phyloP scores from a whole-genome alignment of 1,139 yeast species.

The Diutina sp. region DNA sequence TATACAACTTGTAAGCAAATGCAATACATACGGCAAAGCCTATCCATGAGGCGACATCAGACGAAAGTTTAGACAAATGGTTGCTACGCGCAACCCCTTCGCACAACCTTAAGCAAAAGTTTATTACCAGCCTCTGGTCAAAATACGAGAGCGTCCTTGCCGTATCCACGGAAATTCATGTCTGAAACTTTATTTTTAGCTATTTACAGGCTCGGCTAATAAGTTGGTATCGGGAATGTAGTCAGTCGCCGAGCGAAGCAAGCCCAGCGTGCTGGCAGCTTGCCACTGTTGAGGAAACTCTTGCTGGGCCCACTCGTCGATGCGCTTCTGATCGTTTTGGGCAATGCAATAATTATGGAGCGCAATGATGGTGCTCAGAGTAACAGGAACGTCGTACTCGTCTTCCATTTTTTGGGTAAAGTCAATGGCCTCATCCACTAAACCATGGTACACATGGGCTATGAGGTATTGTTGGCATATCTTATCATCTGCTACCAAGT shows the following conservation, averaged over 20 bases:
- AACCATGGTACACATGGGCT: slow-evolving; percentile 65
- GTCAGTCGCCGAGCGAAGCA: slow-evolving; percentile 23
- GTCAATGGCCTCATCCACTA: slow-evolving; percentile 43
- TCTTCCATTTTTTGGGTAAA: slow-evolving; percentile 34
- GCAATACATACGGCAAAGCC: background rate
- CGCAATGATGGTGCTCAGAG: slow-evolving; percentile 37
- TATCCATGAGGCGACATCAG: background rate
- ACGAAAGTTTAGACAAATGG: background rate
- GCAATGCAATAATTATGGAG: slow-evolving; percentile 53
- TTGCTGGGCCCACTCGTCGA: slow-evolving; percentile 41
- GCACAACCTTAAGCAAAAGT: background rate
- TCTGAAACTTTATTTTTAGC: background rate
- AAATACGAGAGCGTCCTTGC: background rate
- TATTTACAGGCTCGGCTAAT: slow-evolving; percentile 3
- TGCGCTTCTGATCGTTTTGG: slow-evolving; percentile 28
- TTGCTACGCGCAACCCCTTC: background rate
- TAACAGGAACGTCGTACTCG: slow-evolving; percentile 38
- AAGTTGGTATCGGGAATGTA: slow-evolving; percentile 16
- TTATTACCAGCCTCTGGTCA: background rate
- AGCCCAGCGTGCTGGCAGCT: slow-evolving; percentile 20
- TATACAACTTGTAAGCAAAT: background rate
- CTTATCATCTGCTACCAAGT: slow-evolving; percentile 40
- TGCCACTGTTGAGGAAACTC: slow-evolving; percentile 37
- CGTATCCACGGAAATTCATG: background rate
- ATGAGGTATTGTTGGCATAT: slow-evolving; percentile 53